These are phyloP conservation scores for Triangularia verruculosa DNA, from an alignment of 2,329 filamentous ascomycete genomes.

Conservation along the genomic window DNA sequence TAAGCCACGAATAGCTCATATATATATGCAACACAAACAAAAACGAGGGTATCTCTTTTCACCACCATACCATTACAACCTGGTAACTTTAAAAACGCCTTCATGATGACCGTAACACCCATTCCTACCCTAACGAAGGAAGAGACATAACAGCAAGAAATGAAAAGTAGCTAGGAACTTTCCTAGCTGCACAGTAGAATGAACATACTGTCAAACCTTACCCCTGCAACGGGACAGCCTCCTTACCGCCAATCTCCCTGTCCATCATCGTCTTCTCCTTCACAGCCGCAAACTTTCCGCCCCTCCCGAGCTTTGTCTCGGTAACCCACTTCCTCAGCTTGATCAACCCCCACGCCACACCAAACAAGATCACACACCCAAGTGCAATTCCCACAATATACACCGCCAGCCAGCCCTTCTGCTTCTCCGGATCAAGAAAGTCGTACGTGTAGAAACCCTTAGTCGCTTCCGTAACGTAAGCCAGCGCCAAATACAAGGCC, in stretches of 20 bases:
- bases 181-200: neutral
- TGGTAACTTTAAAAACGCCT: neutral
- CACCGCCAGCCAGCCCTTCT: conserved; percentile 57
- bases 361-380: conserved; percentile 52
- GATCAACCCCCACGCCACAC: conserved; percentile 49
- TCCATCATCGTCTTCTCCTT: neutral
- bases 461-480: conserved; percentile 68
- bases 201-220: neutral
- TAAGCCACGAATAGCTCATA: neutral
- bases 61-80: neutral
- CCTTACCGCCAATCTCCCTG: neutral
- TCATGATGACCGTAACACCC: neutral
- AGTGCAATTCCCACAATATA: conserved; percentile 61
- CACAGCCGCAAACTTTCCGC: conserved; percentile 36
- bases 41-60: neutral
- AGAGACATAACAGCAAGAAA: neutral
- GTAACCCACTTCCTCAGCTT: conserved; percentile 49
- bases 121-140: neutral
- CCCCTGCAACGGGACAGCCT: neutral
- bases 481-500: conserved; percentile 67
- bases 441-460: conserved; percentile 73
- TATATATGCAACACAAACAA: neutral
- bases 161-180: neutral
- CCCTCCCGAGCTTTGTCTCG: conserved; percentile 44
- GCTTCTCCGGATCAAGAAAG: conserved; percentile 64